phyloP scores from a whole-genome alignment of 2,329 filamentous ascomycete species.

The Diaporthe destruens region DNA sequence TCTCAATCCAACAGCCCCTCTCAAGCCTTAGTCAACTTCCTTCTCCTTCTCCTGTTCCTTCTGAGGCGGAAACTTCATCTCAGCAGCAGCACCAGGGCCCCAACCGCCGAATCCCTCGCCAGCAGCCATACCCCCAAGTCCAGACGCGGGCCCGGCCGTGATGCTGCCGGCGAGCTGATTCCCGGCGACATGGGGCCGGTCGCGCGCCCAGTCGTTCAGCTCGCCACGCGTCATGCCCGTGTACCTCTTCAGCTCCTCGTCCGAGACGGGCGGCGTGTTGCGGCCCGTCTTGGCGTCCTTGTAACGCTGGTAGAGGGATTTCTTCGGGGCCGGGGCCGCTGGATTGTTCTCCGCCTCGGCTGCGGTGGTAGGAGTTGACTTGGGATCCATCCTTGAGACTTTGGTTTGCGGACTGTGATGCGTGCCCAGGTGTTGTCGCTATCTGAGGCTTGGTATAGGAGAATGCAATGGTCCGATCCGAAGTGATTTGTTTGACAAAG shows the following conservation, averaged over 20 bases:
- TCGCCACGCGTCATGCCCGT: constrained; percentile 53
- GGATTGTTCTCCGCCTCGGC: background rate
- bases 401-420: background rate
- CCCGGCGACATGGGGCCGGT: constrained; percentile 54
- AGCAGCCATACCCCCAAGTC: constrained; percentile 49
- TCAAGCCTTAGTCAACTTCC: background rate
- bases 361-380: background rate
- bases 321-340: background rate
- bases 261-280: constrained; percentile 51
- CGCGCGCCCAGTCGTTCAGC: constrained; percentile 54
- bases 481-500: background rate
- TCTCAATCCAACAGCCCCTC: no score
- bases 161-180: constrained; percentile 55
- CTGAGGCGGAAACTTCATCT: constrained; percentile 10
- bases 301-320: constrained; percentile 44
- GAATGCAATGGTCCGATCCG: accelerated
- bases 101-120: constrained; percentile 33
- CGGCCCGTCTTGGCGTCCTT: constrained; percentile 42
- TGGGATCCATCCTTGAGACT: background rate
- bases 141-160: constrained; percentile 48
- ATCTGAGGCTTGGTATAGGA: no score
- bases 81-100: constrained; percentile 8
- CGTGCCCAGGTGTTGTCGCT: no score
- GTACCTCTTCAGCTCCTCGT: constrained; percentile 55
- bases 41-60: background rate